phyloP scores from a whole-genome alignment of 73 alveolate genomes.

The Symbiodinium pilosum region DNA sequence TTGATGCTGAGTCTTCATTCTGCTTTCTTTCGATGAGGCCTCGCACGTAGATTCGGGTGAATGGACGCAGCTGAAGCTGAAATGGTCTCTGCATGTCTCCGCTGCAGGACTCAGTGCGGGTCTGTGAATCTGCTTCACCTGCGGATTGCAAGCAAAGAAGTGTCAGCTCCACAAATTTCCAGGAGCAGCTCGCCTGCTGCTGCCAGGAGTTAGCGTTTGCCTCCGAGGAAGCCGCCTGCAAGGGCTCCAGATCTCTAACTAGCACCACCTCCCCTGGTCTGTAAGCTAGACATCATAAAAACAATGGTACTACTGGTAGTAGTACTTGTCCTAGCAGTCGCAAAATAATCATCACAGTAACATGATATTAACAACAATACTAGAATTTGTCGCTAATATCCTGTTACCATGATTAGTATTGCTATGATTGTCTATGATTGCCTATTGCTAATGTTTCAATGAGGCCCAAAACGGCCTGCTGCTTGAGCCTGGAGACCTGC shows the following conservation, averaged over 20 bases:
- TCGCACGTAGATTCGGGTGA: too few species aligned
- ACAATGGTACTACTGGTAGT: too few species aligned
- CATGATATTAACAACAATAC: too few species aligned
- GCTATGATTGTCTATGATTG: background rate
- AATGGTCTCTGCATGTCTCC: too few species aligned
- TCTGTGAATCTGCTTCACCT: slow-evolving; percentile 67
- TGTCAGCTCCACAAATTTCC: background rate
- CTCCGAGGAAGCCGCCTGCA: slow-evolving; percentile 42
- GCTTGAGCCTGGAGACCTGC: slow-evolving; percentile 63
- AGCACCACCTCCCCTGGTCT: too few species aligned
- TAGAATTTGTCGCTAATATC: background rate
- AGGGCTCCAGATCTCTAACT: background rate
- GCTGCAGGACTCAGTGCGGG: background rate
- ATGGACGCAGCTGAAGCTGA: too few species aligned
- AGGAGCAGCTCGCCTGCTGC: background rate
- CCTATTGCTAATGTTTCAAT: too few species aligned
- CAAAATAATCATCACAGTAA: too few species aligned
- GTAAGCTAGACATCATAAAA: too few species aligned
- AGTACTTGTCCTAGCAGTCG: too few species aligned
- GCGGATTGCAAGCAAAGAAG: background rate
- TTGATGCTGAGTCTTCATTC: slow-evolving; percentile 71
- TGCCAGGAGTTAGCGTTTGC: slow-evolving; percentile 68
- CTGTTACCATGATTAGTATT: too few species aligned
- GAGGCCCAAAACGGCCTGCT: too few species aligned
- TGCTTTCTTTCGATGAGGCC: slow-evolving; percentile 73